These are phyloP conservation scores for Pilasporangium apinafurcum DNA, from an alignment of 352 stramenopile genomes.

Conservation along the genomic window DNA sequence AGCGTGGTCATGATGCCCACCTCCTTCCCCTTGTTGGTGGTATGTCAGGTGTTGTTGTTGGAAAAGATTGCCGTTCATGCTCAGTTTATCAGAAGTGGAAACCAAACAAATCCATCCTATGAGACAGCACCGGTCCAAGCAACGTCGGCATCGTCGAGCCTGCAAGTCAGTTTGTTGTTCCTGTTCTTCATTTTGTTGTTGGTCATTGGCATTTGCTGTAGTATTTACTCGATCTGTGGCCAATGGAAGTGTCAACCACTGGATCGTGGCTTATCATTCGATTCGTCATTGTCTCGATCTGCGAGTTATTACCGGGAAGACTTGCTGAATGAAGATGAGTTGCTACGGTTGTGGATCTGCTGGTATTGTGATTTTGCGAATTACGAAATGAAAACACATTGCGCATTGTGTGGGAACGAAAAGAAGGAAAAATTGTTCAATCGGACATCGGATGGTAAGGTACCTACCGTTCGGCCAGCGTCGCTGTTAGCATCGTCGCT, in stretches of 20 bases:
- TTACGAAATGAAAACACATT: constrained; percentile 48
- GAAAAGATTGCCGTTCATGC: too few relatives aligned
- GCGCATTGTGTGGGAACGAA: constrained; percentile 33
- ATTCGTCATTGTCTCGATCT: constrained; percentile 13
- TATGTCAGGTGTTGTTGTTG: too few relatives aligned
- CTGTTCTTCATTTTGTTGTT: constrained; percentile 31
- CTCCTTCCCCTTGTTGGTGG: too few relatives aligned
- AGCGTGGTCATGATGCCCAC: too few relatives aligned
- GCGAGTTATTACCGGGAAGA: constrained; percentile 37
- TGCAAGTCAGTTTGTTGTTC: constrained; percentile 22
- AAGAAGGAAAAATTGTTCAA: constrained; percentile 25
- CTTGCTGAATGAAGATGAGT: constrained; percentile 41
- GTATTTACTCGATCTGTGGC: constrained; percentile 23
- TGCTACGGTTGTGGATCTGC: constrained; percentile 43
- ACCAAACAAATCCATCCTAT: too few relatives aligned
- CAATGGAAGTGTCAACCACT: constrained; percentile 16
- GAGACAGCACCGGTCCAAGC: too few relatives aligned
- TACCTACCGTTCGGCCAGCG: constrained; percentile 15
- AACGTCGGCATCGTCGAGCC: constrained; percentile 10
- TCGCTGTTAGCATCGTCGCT: constrained; percentile 20
- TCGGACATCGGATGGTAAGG: constrained; percentile 12
- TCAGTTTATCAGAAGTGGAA: too few relatives aligned
- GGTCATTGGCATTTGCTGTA: constrained; percentile 16
- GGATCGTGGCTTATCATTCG: constrained; percentile 12
- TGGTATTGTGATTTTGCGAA: constrained; percentile 53